Conservation (phyloP, 2,329 filamentous ascomycete genomes). For the Ramularia endophylla region DNA sequence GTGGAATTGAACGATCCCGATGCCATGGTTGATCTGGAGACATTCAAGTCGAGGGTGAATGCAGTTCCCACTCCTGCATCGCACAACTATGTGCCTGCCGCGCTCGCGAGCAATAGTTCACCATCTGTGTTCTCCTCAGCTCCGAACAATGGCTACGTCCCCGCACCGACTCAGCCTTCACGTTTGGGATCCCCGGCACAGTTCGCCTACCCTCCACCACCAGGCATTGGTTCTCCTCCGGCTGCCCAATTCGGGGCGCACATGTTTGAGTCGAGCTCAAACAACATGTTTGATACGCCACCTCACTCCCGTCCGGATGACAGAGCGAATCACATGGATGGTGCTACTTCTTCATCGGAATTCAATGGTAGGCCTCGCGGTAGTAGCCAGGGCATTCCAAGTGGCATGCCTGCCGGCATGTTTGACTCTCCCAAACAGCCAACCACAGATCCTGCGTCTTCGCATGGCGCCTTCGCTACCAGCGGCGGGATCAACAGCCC, state of each 20-base stretch:
- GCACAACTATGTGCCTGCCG: slow-evolving; percentile 3
- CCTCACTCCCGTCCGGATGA: slow-evolving; percentile 8
- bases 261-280: slow-evolving; percentile 18
- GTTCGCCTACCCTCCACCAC: slow-evolving; percentile 17
- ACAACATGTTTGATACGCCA: slow-evolving; percentile 26
- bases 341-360: slow-evolving; percentile 10
- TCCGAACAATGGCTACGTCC: slow-evolving; percentile 10
- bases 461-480: slow-evolving; percentile 13
- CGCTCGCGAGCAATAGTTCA: background rate
- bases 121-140: slow-evolving; percentile 23
- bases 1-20: slow-evolving; percentile 17
- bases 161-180: slow-evolving; percentile 11
- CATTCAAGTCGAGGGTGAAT: slow-evolving; percentile 20
- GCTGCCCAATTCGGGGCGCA: slow-evolving; percentile 22
- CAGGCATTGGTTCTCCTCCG: slow-evolving; percentile 14
- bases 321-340: slow-evolving; percentile 8
- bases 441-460: slow-evolving; percentile 8
- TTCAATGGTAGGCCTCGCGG: slow-evolving; percentile 7
- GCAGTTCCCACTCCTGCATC: slow-evolving; percentile 19
- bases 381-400: slow-evolving; percentile 10
- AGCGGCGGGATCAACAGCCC: slow-evolving; percentile 26
- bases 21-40: slow-evolving; percentile 15
- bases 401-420: slow-evolving; percentile 20
- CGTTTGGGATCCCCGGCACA: slow-evolving; percentile 25
- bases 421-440: slow-evolving; percentile 29